Base-by-base conservation (phyloP, 768 basidiomycete genomes). In the Pisolithus orientalis region DNA sequence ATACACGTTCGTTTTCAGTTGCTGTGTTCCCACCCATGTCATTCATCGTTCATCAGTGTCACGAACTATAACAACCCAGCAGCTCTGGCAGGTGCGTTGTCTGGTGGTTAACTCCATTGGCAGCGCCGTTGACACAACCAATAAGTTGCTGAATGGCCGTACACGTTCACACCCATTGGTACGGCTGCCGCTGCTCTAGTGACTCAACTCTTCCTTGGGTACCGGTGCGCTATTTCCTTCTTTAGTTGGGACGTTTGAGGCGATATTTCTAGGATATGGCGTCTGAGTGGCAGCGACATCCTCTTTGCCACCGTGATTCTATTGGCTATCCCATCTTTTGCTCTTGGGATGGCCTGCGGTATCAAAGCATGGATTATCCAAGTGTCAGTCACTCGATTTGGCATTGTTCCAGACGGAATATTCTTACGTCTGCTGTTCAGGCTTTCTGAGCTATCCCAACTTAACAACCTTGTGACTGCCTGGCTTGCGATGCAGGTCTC, bases 191-290 rank as follows among this genome's bases (percentile, higher is more conserved):
- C 76, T 16, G 79, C 78, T 0, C 59, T 80, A 31, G 65, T 78
- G n/a, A 78, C 79, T 0, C 80, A 82, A 55, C 49, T 65, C 34
- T 80, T 77, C 64, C 65, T 80, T 27, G 72, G 67, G 1, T 67
- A 74, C 56, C 74, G 78, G 77, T 72, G 48, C 25, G 71, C 53
- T 24, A 29, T 32, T 6, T 21, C 24, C 17, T 51, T 17, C 9
- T 32, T 21, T 38, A 13, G 16, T 10, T 25, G 27, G 6, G 9
- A 1, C 45, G 8, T 17, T 9, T 47, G 5, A n/a, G 8, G 14
- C 31, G 5, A 32, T 44, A 13, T 17, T 14, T 14, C 10, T 29
- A 62, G 62, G 50, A 59, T 63, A 28, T 54, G 49, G 51, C 37
- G 54, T 10, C 38, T 62, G 32, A 59, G 56, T 6, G 9, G 7